Conservation (phyloP, 164 flowering plant genomes). For the Houttuynia cordata region DNA sequence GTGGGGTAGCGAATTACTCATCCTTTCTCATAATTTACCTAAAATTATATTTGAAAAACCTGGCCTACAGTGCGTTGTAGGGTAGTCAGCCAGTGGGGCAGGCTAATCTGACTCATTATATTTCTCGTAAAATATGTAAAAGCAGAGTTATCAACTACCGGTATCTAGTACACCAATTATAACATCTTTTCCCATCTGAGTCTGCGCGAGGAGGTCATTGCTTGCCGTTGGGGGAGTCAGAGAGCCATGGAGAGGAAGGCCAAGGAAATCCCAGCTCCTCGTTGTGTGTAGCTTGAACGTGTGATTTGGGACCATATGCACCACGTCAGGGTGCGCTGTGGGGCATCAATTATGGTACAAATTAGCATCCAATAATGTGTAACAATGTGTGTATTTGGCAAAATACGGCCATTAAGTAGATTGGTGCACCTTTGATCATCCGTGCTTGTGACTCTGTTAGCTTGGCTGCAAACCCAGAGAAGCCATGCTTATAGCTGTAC, state of each 20-base stretch:
- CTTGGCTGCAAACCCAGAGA: constrained; percentile 48
- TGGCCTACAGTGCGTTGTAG: too few relatives aligned
- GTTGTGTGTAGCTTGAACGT: constrained; percentile 31
- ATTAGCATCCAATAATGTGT: not conserved
- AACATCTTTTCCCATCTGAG: constrained; percentile 26
- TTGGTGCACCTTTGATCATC: constrained; percentile 22
- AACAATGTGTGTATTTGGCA: not conserved
- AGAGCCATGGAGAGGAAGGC: constrained; percentile 12
- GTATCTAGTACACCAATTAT: constrained; percentile 41
- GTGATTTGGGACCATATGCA: constrained; percentile 23
- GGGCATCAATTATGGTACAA: not conserved
- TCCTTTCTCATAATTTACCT: too few relatives aligned
- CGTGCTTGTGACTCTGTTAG: constrained; percentile 33
- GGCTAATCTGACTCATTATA: too few relatives aligned
- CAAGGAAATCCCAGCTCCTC: constrained; percentile 46
- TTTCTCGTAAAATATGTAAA: too few relatives aligned
- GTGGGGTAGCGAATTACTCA: too few relatives aligned
- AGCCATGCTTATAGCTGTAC: constrained; percentile 45
- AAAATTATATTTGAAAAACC: too few relatives aligned
- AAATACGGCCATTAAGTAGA: too few relatives aligned
- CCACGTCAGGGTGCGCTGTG: constrained; percentile 31
- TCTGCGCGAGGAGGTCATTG: constrained; percentile 13
- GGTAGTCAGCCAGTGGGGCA: too few relatives aligned
- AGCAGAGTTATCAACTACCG: constrained; percentile 21
- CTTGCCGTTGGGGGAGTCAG: not conserved